phyloP scores from a whole-genome alignment of 495 filamentous ascomycete species.

The Achaetomiella virescens region DNA sequence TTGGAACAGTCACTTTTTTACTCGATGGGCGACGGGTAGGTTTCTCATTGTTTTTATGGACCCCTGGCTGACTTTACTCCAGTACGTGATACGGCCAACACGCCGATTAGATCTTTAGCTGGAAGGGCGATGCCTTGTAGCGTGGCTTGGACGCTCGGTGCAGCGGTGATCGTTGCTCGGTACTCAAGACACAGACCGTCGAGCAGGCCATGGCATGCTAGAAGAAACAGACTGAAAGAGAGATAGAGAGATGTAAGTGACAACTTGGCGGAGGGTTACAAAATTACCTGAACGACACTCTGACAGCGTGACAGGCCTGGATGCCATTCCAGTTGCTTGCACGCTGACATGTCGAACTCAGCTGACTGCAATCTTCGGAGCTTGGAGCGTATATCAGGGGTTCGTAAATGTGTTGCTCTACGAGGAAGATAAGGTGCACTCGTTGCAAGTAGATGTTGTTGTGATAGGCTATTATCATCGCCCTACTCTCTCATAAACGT shows the following conservation, averaged over 20 bases:
- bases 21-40: slow-evolving; percentile 42
- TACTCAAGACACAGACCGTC: slow-evolving; percentile 29
- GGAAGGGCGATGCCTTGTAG: slow-evolving; percentile 45
- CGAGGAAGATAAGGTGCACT: too few relatives aligned
- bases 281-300: too few relatives aligned
- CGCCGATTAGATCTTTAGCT: slow-evolving; percentile 49
- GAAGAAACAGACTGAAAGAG: slow-evolving; percentile 30
- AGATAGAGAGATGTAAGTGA: slow-evolving; percentile 32
- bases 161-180: slow-evolving; percentile 34
- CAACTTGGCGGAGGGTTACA: too few relatives aligned
- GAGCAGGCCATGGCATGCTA: slow-evolving; percentile 29
- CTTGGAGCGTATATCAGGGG: too few relatives aligned
- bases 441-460: too few relatives aligned
- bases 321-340: too few relatives aligned
- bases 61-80: neutral
- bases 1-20: slow-evolving; percentile 43
- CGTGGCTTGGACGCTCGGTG: slow-evolving; percentile 45
- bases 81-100: slow-evolving; percentile 40
- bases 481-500: too few relatives aligned
- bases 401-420: too few relatives aligned
- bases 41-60: neutral
- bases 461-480: too few relatives aligned
- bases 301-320: too few relatives aligned
- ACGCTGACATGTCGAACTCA: too few relatives aligned
- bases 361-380: too few relatives aligned